Base-by-base conservation (phyloP, 495 filamentous ascomycete species). In the Jackrogersella minutella region DNA sequence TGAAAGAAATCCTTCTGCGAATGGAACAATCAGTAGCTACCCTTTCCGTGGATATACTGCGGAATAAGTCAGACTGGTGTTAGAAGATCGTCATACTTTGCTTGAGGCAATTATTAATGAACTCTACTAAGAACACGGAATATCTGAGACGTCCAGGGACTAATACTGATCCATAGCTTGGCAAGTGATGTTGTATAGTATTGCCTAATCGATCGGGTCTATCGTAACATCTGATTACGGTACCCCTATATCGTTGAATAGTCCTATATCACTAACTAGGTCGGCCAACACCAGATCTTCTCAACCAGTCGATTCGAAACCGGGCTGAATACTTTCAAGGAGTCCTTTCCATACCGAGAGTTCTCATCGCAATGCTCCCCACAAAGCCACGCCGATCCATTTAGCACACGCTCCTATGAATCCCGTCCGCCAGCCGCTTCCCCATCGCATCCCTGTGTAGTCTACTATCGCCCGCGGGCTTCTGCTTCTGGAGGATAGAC, bases 361-460 rank as follows among this genome's bases (percentile, higher is more conserved):
- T 34, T 34, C 37, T 44, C 41, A 22, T 44, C 16, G 19, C 22
- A 7, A 24, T 10, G 5, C 9, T 19, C 11, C 43, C 11, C 13
- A 17, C 5, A 30, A 14, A 16, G 3, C 11, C 2, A 13, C 4
- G 6, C 24, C 24, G 10, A 16, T 19, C 2, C n/a, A 21, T 51
- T 63, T 78, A 88, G 33, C 86, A 88, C 0, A 88, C 87, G 21
- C 72, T 77, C 66, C 86, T 75, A 70, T 88, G 86, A 37, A 90
- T 83, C 4, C 86, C 87, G 24, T 86, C 74, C n/a, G 59, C 75
- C 82, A 88, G 81, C 37, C 84, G 81, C 50, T 66, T 51, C 6
- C 60, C 56, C 19, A 50, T 36, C 31, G 17, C 36, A 4, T 57
- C 54, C 46, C 47, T 46, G 36, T 44, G 50, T 10, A 37, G 50